phyloP scores from a whole-genome alignment of 257 asterid species.

The Paraleonurus japonicus region DNA sequence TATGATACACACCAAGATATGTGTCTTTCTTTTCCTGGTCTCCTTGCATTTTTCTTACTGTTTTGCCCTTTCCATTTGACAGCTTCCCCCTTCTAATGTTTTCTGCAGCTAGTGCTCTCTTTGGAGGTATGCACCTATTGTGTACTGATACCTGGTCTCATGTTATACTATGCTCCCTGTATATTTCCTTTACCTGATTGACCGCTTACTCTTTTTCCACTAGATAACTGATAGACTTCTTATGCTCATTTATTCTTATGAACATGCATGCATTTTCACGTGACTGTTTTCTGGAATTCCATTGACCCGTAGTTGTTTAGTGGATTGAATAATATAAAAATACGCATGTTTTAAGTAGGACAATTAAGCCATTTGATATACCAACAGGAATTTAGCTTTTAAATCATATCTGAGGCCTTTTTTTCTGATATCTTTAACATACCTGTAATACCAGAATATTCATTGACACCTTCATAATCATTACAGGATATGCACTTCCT shows the following conservation, averaged over 20 bases:
- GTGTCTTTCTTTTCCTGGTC: background rate
- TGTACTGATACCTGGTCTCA: background rate
- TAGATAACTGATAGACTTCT: background rate
- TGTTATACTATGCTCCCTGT: background rate
- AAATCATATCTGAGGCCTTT: background rate
- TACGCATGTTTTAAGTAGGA: background rate
- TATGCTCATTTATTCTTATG: background rate
- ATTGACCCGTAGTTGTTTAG: background rate
- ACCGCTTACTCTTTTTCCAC: background rate
- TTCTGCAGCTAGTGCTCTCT: constrained; percentile 82
- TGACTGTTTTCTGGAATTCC: background rate
- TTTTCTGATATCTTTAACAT: background rate
- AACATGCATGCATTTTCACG: background rate
- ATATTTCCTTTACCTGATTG: background rate
- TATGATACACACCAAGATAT: background rate
- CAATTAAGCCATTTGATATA: background rate
- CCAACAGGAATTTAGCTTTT: constrained; percentile 8
- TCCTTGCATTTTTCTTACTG: background rate
- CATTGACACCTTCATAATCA: constrained; percentile 27
- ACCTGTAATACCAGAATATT: constrained; percentile 15
- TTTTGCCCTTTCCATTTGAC: constrained; percentile 23
- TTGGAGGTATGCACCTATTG: constrained; percentile 67
- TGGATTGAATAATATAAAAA: background rate
- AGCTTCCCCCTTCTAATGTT: constrained; percentile 72
- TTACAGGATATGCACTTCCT: constrained; percentile 79